These are phyloP conservation scores for Diaporthe ampelina DNA, from an alignment of 2,329 filamentous ascomycete genomes.

Conservation along the genomic window DNA sequence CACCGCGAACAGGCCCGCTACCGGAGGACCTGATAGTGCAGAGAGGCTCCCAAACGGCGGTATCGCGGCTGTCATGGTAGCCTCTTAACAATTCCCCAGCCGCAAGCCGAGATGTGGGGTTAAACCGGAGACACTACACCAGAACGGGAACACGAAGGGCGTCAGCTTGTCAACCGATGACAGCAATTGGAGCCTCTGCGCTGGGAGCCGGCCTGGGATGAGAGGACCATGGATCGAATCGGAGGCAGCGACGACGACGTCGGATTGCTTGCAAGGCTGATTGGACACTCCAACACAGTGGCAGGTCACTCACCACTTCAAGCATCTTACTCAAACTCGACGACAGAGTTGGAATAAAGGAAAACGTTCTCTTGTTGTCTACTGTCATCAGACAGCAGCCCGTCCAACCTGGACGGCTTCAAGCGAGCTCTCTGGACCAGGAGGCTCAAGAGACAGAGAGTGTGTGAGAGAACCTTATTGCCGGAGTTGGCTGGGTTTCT, in stretches of 20 bases:
- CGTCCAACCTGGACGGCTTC: constrained; percentile 9
- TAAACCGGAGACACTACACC: constrained; percentile 26
- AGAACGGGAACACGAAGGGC: constrained; percentile 32
- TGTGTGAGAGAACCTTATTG: neutral
- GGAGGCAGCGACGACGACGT: constrained; percentile 36
- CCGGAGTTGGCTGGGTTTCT: neutral
- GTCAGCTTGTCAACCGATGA: constrained; percentile 34
- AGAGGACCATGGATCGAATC: constrained; percentile 25
- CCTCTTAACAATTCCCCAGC: constrained; percentile 24
- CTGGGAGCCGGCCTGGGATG: constrained; percentile 7
- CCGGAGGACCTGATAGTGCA: constrained; percentile 25
- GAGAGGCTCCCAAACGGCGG: neutral
- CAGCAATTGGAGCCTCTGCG: constrained; percentile 12
- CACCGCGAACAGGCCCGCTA: constrained; percentile 29
- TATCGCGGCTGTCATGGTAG: constrained; percentile 18
- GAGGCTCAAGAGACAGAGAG: neutral
- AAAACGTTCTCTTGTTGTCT: constrained; percentile 28
- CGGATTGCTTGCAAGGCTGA: constrained; percentile 31
- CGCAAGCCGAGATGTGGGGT: constrained; percentile 32
- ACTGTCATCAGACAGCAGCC: constrained; percentile 1
- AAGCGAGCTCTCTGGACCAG: constrained; percentile 5
- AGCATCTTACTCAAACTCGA: constrained; percentile 3
- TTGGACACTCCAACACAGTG: constrained; percentile 4
- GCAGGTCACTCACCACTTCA: constrained; percentile 14
- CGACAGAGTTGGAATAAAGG: constrained; percentile 31